These are phyloP conservation scores for Hemisphaericaspora xylanilytica DNA, from an alignment of 1,139 yeast genomes.

Conservation along the genomic window DNA sequence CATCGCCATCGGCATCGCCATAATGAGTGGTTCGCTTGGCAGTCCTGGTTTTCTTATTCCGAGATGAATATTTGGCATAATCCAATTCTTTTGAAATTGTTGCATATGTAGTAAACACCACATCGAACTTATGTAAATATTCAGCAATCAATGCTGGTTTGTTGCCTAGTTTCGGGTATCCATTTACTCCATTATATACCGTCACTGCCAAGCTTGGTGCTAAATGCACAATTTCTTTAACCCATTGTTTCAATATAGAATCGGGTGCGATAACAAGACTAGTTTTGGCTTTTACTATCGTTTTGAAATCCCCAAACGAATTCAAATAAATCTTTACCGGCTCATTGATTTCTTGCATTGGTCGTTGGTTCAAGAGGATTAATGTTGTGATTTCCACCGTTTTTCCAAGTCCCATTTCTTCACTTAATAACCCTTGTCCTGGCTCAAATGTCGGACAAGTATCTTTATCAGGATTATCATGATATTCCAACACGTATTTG, in stretches of 20 bases:
- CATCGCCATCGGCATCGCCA: too few relatives aligned
- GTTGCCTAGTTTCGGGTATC: slow-evolving; percentile 43
- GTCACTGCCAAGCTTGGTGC: slow-evolving; percentile 58
- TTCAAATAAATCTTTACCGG: slow-evolving; percentile 33
- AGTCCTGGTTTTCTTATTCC: slow-evolving; percentile 52
- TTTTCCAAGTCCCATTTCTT: slow-evolving; percentile 97
- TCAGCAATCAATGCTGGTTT: slow-evolving; percentile 46
- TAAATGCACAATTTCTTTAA: slow-evolving; percentile 61
- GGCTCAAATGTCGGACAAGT: slow-evolving; percentile 23
- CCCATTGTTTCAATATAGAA: slow-evolving; percentile 82
- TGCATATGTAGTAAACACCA: slow-evolving; percentile 78
- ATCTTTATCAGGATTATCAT: slow-evolving; percentile 12
- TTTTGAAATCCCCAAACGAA: slow-evolving; percentile 35
- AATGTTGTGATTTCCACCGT: slow-evolving; percentile 80
- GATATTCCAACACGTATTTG: slow-evolving; percentile 24
- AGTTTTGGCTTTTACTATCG: slow-evolving; percentile 57
- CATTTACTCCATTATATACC: slow-evolving; percentile 61
- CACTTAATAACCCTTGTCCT: slow-evolving; percentile 75
- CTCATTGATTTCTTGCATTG: slow-evolving; percentile 42
- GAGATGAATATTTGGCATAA: slow-evolving; percentile 69
- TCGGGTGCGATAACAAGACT: slow-evolving; percentile 85
- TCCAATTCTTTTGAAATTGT: slow-evolving; percentile 75
- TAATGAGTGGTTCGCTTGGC: slow-evolving; percentile 20
- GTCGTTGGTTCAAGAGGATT: slow-evolving; percentile 56
- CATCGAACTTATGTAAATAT: slow-evolving; percentile 57